Percentiles rank a stretch among this genome's conserved stretches.
Conservation (phyloP, 2,329 filamentous ascomycete species). For the Fusarium sororula region DNA sequence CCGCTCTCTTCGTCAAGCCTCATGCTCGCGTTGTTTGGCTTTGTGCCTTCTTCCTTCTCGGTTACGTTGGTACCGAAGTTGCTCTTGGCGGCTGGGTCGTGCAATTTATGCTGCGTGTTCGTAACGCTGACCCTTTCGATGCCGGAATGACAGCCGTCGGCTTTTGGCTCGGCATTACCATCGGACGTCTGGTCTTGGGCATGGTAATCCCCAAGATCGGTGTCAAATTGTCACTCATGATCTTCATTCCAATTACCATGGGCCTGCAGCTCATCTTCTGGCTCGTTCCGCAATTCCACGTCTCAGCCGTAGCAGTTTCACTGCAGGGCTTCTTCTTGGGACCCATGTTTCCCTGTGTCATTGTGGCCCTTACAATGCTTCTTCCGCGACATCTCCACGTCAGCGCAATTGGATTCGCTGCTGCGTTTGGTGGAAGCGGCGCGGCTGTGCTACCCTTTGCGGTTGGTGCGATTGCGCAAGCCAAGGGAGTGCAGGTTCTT, state of each 20-base stretch:
- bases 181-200: conserved; percentile 60
- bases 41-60: conserved; percentile 74
- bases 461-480: conserved; percentile 71
- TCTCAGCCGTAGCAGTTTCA: conserved; percentile 75
- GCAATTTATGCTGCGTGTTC: conserved; percentile 81
- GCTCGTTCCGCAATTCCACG: conserved; percentile 81
- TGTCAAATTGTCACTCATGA: conserved; percentile 69
- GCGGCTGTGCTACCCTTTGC: conserved; percentile 72
- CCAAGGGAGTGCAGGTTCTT: conserved; percentile 62
- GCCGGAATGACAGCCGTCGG: conserved; percentile 80
- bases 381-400: conserved; percentile 79
- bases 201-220: conserved; percentile 63
- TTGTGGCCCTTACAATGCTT: conserved; percentile 74
- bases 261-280: conserved; percentile 78
- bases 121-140: conserved; percentile 71
- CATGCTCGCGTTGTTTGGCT: conserved; percentile 70
- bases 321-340: conserved; percentile 83
- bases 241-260: conserved; percentile 72
- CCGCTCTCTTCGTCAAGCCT: conserved; percentile 52
- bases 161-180: conserved; percentile 82
- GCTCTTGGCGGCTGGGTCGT: conserved; percentile 87
- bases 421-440: conserved; percentile 78
- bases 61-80: conserved; percentile 80
- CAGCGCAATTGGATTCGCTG: conserved; percentile 78
- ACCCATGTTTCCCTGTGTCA: conserved; percentile 76